Base-by-base conservation (phyloP, 176 grass and related monocot species). In the Themeda triandra region DNA sequence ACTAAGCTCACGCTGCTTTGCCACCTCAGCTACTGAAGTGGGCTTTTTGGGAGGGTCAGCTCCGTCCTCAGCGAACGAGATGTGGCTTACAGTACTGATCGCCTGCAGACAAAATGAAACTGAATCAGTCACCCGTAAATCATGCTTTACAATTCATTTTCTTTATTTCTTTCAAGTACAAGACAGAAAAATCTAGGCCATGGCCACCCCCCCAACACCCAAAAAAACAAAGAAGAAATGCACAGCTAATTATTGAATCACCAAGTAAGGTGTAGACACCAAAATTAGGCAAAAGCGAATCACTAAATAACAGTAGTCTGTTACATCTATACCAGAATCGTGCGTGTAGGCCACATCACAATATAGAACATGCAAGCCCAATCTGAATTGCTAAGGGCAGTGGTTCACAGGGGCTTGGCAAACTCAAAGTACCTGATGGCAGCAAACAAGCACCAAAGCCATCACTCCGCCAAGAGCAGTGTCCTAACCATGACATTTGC, bases 1-100 rank as follows among this genome's bases (percentile, higher is more conserved):
- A 23, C 90, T 92, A 76, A 97, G 88, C 79, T 97, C 95, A 77
- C 81, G 92, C 86, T 97, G 95, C 92, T 97, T 97, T 83, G 95
- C 95, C 65, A 94, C 83, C 84, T 92, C 95, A 18, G 95, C 95
- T 53, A 94, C 54, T 0, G 95, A 94, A 63, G 85, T 91, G 23
- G 95, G 95, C 42, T 92, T 97, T 75, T 97, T 97, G 56, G 90
- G 92, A 63, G 95, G 88, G 66, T 89, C 69, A 73, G 75, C 89
- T 76, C 89, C 90, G 15, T 94, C 92, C 82, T 97, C 92, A 60
- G 83, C 77, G 3, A 97, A 97, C 3, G 92, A 94, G 72, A 97
- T 94, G 88, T 97, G 88, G 86, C 95, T 97, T 54, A 97, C 86
- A 19, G 92, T 87, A 79, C 89, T 90, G 56, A 92, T 65, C 0